These are phyloP conservation scores for Skeletonema grethae DNA, from an alignment of 108 stramenopile genomes.

Conservation along the genomic window DNA sequence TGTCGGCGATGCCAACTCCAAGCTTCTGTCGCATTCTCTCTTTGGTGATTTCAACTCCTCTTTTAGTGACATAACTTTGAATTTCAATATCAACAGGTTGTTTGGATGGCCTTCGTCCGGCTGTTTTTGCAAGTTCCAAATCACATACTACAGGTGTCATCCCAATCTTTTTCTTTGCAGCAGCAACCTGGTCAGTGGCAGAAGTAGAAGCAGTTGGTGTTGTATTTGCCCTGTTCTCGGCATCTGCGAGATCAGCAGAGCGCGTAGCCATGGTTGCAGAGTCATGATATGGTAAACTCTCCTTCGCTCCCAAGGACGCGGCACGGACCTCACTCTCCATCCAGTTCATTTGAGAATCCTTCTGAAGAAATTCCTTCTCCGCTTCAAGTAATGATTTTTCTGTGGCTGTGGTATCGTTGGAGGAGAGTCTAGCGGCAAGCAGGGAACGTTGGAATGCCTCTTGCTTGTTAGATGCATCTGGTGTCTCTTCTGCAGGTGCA, in stretches of 20 bases:
- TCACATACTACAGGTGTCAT: not conserved
- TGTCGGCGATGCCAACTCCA: not conserved
- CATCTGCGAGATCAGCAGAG: slow-evolving; percentile 3
- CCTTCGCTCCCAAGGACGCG: slow-evolving; percentile 26
- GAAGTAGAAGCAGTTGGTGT: not conserved
- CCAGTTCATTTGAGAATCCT: slow-evolving; percentile 11
- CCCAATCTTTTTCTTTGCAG: not conserved
- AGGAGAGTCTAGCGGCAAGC: slow-evolving; percentile 9
- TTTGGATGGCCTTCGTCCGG: not conserved
- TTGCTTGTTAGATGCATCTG: slow-evolving; percentile 3
- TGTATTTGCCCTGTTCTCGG: not conserved
- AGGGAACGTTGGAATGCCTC: slow-evolving; percentile 23
- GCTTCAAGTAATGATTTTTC: not conserved
- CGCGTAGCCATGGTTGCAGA: slow-evolving; percentile 9
- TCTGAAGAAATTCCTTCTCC: not conserved
- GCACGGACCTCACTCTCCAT: slow-evolving; percentile 37
- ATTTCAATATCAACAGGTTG: slow-evolving; percentile 16
- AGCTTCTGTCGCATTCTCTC: slow-evolving; percentile 16
- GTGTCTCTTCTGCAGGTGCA: not conserved
- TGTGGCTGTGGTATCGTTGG: not conserved
- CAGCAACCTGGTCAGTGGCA: slow-evolving; percentile 1
- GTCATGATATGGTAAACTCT: slow-evolving; percentile 9
- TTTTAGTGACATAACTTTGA: slow-evolving; percentile 27
- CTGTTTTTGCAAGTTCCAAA: not conserved
- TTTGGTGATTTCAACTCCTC: slow-evolving; percentile 27